Conservation (phyloP, 2,329 filamentous ascomycete genomes). For the Ophiostoma pallidulum region DNA sequence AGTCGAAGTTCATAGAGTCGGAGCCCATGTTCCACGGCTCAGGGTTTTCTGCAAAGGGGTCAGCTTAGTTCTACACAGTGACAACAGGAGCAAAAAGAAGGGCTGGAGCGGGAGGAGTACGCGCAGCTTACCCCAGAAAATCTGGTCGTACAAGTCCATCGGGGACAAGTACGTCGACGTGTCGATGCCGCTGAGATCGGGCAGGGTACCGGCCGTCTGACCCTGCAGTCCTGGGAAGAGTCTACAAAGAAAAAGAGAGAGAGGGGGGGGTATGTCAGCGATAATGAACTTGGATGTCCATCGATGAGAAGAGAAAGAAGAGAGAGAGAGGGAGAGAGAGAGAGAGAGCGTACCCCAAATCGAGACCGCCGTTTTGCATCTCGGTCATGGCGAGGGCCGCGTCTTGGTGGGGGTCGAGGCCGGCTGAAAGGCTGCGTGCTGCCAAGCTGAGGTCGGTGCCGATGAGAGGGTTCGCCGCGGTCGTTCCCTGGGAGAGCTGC, state of each 20-base stretch:
- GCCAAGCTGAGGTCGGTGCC: neutral
- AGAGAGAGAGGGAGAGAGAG: neutral
- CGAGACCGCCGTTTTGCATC: constrained; percentile 46
- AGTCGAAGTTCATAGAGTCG: constrained; percentile 52
- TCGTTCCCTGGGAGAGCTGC: constrained; percentile 20
- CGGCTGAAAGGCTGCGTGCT: constrained; percentile 17
- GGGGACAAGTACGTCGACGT: constrained; percentile 53
- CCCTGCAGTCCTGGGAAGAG: constrained; percentile 27
- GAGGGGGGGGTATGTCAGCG: too few species aligned
- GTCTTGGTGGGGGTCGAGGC: constrained; percentile 47
- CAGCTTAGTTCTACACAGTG: neutral
- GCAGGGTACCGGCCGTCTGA: constrained; percentile 25
- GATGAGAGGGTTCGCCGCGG: neutral
- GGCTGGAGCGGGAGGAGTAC: neutral
- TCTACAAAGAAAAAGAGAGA: neutral
- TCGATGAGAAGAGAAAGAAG: neutral
- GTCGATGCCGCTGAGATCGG: constrained; percentile 41
- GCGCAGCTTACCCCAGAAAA: constrained; percentile 51
- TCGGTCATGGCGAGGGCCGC: constrained; percentile 57
- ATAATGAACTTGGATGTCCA: too few species aligned
- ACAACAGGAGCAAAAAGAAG: neutral
- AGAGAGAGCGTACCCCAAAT: constrained; percentile 10
- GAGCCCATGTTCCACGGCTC: constrained; percentile 49
- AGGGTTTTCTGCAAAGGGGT: constrained; percentile 39
- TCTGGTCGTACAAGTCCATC: constrained; percentile 59